Conservation (phyloP, 768 basidiomycete species). For the Mrakia gelida region DNA sequence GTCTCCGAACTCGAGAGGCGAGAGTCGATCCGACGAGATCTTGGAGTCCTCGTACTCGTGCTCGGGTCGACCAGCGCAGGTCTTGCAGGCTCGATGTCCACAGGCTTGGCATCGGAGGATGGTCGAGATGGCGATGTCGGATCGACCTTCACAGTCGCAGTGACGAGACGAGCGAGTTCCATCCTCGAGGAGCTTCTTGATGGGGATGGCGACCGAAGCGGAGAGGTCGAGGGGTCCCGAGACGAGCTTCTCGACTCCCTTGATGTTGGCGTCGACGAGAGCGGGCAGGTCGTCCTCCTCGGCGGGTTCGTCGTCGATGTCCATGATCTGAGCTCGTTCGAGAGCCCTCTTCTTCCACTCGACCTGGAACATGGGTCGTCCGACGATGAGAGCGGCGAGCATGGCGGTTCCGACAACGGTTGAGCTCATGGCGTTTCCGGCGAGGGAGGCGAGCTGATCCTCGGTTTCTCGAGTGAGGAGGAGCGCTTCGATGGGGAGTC, state of each 20-base stretch:
- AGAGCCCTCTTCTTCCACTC: constrained; percentile 38
- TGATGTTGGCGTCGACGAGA: constrained; percentile 56
- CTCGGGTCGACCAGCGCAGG: constrained; percentile 85
- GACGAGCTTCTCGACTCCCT: constrained; percentile 66
- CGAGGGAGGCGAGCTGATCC: constrained; percentile 87
- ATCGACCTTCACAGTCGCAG: constrained; percentile 86
- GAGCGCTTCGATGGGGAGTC: constrained; percentile 85
- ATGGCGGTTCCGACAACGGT: constrained; percentile 92
- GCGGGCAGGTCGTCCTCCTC: constrained; percentile 48
- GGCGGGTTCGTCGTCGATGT: not conserved
- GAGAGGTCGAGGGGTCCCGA: constrained; percentile 61
- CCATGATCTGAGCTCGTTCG: not conserved
- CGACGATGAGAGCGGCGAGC: constrained; percentile 69
- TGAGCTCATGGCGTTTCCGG: constrained; percentile 96
- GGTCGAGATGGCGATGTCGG: constrained; percentile 63
- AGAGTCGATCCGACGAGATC: constrained; percentile 55
- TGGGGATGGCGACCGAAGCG: constrained; percentile 50
- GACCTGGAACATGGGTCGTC: constrained; percentile 65
- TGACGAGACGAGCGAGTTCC: constrained; percentile 71
- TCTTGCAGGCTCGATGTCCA: constrained; percentile 69
- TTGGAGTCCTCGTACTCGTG: constrained; percentile 58
- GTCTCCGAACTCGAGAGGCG: constrained; percentile 69
- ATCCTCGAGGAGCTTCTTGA: constrained; percentile 47
- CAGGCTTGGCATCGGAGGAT: constrained; percentile 72
- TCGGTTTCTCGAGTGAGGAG: constrained; percentile 87